phyloP scores from a whole-genome alignment of 164 flowering plant genomes.

The Piper betle region DNA sequence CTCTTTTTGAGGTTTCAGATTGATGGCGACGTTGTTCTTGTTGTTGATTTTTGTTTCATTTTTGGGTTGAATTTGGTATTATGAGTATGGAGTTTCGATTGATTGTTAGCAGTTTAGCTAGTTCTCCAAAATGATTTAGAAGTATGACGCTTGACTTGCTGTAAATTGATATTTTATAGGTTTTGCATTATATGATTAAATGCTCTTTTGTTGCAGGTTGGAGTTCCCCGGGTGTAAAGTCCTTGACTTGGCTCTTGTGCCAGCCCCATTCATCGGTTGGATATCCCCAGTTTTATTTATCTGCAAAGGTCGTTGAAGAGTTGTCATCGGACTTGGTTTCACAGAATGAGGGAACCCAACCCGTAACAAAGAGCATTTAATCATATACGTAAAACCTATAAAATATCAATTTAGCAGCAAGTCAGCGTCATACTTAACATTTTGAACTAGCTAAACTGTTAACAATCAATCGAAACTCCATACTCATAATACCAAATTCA shows the following conservation, averaged over 20 bases:
- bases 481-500: too few relatives aligned
- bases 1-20: not conserved
- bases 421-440: too few relatives aligned
- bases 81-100: not conserved
- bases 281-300: constrained; percentile 66
- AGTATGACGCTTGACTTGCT: not conserved
- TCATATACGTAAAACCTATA: too few relatives aligned
- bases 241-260: constrained; percentile 48
- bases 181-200: not conserved
- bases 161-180: not conserved
- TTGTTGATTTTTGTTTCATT: not conserved
- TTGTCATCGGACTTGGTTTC: constrained; percentile 16
- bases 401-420: too few relatives aligned
- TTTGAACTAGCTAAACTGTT: too few relatives aligned
- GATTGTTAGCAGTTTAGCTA: not conserved
- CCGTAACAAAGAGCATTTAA: too few relatives aligned
- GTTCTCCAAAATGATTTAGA: not conserved
- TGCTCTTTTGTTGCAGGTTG: constrained; percentile 33
- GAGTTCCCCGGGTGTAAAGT: constrained; percentile 76
- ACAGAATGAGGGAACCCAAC: constrained; percentile 19
- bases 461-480: too few relatives aligned
- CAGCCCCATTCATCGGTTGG: constrained; percentile 45
- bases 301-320: constrained; percentile 28
- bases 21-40: not conserved
- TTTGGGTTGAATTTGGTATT: not conserved